A percentile compares a stretch with the other conserved stretches of the same genome.
Conservation (phyloP, 352 stramenopile genomes). For the Globisporangium canariense region DNA sequence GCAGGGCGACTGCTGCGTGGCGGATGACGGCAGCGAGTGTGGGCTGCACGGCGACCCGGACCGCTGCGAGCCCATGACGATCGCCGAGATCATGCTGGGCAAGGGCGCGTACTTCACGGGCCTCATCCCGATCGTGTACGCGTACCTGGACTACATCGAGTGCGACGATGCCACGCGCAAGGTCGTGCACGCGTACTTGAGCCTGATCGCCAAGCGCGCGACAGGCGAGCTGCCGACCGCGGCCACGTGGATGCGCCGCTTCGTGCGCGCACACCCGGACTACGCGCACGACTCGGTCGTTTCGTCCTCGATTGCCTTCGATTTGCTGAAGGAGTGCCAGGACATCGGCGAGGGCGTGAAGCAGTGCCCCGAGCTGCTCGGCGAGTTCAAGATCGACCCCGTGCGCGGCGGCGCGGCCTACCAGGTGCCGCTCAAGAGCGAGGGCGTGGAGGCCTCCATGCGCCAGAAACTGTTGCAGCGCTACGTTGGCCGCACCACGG, state of each 20-base stretch:
- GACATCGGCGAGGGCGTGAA: constrained; percentile 94
- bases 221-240: constrained; percentile 95
- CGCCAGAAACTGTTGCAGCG: constrained; percentile 62
- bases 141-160: constrained; percentile 97
- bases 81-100: constrained; percentile 95
- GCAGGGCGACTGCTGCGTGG: constrained; percentile 51
- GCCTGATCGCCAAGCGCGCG: constrained; percentile 92
- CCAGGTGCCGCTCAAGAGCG: constrained; percentile 91
- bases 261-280: constrained; percentile 91
- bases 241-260: constrained; percentile 96
- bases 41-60: constrained; percentile 61
- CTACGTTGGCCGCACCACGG: constrained; percentile 29
- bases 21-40: constrained; percentile 21
- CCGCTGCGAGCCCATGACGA: constrained; percentile 94
- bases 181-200: constrained; percentile 72
- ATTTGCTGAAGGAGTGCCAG: constrained; percentile 94
- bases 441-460: constrained; percentile 67
- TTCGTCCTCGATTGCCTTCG: constrained; percentile 83
- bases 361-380: constrained; percentile 91
- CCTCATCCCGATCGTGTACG: constrained; percentile 95
- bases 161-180: constrained; percentile 91
- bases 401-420: constrained; percentile 91
- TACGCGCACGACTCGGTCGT: constrained; percentile 95
- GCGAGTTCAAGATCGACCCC: constrained; percentile 91
- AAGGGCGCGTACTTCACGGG: constrained; percentile 97